phyloP scores from a whole-genome alignment of 441 rosid genomes.

The Kokia cookei region DNA sequence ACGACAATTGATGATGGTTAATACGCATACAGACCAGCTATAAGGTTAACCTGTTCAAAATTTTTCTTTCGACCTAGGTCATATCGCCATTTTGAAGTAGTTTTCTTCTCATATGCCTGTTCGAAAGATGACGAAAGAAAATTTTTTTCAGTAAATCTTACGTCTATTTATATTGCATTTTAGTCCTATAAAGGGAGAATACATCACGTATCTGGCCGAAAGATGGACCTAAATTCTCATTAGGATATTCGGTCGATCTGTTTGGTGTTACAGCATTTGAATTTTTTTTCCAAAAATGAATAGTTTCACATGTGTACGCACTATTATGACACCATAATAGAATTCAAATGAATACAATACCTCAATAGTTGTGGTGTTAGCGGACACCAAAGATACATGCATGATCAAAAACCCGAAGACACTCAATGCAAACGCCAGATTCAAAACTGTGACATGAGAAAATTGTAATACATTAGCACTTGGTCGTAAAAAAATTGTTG shows the following conservation, averaged over 20 bases:
- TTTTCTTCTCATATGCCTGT: constrained; percentile 87
- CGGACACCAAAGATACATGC: constrained; percentile 70
- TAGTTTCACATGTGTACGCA: neutral
- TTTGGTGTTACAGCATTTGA: neutral
- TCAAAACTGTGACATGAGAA: constrained; percentile 48
- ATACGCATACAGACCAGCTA: neutral
- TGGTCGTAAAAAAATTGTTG: neutral
- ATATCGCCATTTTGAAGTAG: constrained; percentile 72
- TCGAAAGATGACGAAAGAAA: constrained; percentile 12
- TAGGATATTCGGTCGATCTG: neutral
- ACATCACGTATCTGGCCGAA: neutral
- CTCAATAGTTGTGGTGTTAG: constrained; percentile 88
- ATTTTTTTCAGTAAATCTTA: neutral
- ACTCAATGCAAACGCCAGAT: constrained; percentile 79
- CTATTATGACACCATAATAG: neutral
- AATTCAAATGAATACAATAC: constrained; percentile 26
- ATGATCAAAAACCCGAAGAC: constrained; percentile 80
- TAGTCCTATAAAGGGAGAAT: neutral
- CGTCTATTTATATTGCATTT: neutral
- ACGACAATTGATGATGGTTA: neutral
- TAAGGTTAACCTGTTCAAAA: constrained; percentile 59
- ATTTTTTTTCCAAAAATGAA: neutral
- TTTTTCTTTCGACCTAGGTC: constrained; percentile 74
- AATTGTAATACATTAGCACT: neutral
- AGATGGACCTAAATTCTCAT: neutral